Conservation (phyloP, 2,329 filamentous ascomycete genomes). For the Colletotrichum chrysophilum region DNA sequence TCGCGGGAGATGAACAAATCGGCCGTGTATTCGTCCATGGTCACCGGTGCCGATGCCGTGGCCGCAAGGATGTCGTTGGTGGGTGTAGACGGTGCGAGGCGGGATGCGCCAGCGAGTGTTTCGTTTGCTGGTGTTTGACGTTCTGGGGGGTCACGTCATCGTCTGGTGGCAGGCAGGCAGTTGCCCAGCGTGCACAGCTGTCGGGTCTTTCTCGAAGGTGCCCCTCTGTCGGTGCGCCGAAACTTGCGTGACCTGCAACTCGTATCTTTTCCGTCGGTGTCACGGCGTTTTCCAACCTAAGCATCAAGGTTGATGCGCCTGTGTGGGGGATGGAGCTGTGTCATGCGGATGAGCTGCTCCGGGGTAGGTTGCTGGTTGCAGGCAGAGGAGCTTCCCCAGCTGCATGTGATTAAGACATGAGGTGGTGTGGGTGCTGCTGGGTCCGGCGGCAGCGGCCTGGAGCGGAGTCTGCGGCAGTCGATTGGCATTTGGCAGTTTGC, state of each 20-base stretch:
- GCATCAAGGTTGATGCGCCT: neutral
- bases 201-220: neutral
- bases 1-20: constrained; percentile 25
- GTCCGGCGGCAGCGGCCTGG: neutral
- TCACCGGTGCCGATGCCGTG: neutral
- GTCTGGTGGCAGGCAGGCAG: neutral
- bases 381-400: neutral
- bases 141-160: constrained; percentile 19
- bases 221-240: neutral
- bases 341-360: neutral
- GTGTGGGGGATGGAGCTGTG: neutral
- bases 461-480: neutral
- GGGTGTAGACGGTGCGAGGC: neutral
- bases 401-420: constrained; percentile 16
- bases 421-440: neutral
- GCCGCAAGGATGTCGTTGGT: neutral
- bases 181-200: neutral
- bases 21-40: constrained; percentile 23
- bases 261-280: neutral
- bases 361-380: constrained; percentile 1
- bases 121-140: constrained; percentile 3
- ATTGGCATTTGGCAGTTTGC: neutral
- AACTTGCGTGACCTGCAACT: neutral
- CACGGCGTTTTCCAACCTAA: neutral
- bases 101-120: constrained; percentile 5